A percentile compares a stretch with the other conserved stretches of the same genome.
phyloP scores from a whole-genome alignment of 1,284 basidiomycete species.

The Malassezia caprae region DNA sequence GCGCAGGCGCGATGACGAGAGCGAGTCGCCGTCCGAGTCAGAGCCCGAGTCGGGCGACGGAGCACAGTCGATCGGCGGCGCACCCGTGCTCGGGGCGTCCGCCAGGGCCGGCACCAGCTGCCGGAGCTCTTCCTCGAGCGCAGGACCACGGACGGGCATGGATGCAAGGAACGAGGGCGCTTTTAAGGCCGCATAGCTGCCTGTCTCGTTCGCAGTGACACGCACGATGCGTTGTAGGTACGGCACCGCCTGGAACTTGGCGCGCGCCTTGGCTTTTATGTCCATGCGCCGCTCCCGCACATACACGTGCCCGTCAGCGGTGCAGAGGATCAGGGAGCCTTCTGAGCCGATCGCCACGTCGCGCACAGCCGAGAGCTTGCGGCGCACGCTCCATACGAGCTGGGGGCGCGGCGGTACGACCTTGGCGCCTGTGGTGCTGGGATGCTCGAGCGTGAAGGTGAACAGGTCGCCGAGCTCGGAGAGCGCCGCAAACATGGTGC shows the following conservation, averaged over 20 bases:
- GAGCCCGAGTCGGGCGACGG: constrained; percentile 21
- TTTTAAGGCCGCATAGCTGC: constrained; percentile 76
- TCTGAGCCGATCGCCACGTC: constrained; percentile 83
- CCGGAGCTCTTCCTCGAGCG: constrained; percentile 61
- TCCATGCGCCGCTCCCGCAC: constrained; percentile 49
- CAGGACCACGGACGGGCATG: constrained; percentile 58
- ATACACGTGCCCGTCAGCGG: constrained; percentile 87
- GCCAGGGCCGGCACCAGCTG: constrained; percentile 30
- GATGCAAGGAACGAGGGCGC: constrained; percentile 60
- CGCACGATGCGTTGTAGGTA: constrained; percentile 72
- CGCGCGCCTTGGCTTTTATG: constrained; percentile 21
- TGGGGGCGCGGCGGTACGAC: constrained; percentile 58
- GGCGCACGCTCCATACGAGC: constrained; percentile 79
- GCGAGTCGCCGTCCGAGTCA: constrained; percentile 20
- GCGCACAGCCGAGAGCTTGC: constrained; percentile 66
- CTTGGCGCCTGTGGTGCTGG: constrained; percentile 34
- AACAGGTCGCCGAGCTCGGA: constrained; percentile 84
- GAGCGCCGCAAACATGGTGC: constrained; percentile 72
- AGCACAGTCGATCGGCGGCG: constrained; percentile 1
- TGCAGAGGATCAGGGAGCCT: constrained; percentile 81
- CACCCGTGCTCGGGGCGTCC: not conserved
- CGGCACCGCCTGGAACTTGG: constrained; percentile 66
- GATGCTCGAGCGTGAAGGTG: constrained; percentile 57
- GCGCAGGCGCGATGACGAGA: not conserved
- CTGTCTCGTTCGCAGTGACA: constrained; percentile 77